Conservation (phyloP, 2,329 filamentous ascomycete genomes). For the Ceratocystis cacaofunesta region DNA sequence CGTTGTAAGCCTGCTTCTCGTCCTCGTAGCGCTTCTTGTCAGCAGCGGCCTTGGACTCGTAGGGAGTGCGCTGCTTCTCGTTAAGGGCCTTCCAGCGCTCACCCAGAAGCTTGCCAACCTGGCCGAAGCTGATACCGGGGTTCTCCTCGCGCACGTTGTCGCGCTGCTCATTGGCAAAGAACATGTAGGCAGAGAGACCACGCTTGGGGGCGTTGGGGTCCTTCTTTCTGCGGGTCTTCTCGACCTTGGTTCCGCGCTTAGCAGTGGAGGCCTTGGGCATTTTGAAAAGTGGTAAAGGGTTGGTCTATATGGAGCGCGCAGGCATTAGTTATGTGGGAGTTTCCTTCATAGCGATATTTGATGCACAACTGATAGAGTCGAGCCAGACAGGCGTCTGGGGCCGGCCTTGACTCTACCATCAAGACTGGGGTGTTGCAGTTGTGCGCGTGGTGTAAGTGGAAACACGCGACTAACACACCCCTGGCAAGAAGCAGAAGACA, state of each 20-base stretch:
- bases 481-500: neutral
- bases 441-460: neutral
- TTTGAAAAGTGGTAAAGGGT: conserved; percentile 23
- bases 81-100: conserved; percentile 96
- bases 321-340: too few relatives aligned
- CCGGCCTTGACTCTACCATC: neutral
- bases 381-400: too few relatives aligned
- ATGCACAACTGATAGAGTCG: too few relatives aligned
- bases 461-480: neutral
- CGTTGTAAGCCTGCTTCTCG: conserved; percentile 88
- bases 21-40: conserved; percentile 99
- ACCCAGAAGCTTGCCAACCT: conserved; percentile 95
- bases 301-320: neutral
- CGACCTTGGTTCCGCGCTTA: conserved; percentile 40
- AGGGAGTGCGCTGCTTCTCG: conserved; percentile 83
- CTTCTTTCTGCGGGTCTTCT: conserved; percentile 46
- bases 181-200: conserved; percentile 99
- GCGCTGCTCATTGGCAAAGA: conserved; percentile 99
- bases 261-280: conserved; percentile 43
- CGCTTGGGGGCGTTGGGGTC: conserved; percentile 98
- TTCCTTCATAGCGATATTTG: too few relatives aligned
- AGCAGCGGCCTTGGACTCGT: conserved; percentile 87
- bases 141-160: conserved; percentile 98
- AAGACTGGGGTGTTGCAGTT: neutral
- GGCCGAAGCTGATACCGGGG: conserved; percentile 91